phyloP scores from a whole-genome alignment of 2,329 filamentous ascomycete species.

The Chaetothyriales sp. region DNA sequence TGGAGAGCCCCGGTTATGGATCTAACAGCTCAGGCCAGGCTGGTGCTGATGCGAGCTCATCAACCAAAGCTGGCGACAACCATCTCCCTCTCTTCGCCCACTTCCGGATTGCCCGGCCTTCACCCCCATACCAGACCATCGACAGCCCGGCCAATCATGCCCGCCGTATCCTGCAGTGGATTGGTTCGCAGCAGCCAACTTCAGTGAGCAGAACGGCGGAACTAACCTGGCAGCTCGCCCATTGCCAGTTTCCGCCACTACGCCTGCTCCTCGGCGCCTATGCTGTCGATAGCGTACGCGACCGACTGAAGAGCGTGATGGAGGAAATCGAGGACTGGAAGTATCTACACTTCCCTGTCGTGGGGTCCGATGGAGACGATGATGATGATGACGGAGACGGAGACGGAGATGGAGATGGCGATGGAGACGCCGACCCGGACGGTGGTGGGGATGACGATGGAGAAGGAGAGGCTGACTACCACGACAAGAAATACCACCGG shows the following conservation, averaged over 20 bases:
- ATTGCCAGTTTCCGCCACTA: slow-evolving; percentile 86
- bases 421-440: slow-evolving; percentile 6
- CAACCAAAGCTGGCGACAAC: slow-evolving; percentile 9
- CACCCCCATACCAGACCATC: slow-evolving; percentile 61
- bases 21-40: not conserved
- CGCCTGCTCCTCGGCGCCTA: slow-evolving; percentile 79
- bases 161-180: slow-evolving; percentile 82
- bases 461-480: not conserved
- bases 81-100: slow-evolving; percentile 69
- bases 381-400: slow-evolving; percentile 11
- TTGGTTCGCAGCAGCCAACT: slow-evolving; percentile 80
- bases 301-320: slow-evolving; percentile 75
- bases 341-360: slow-evolving; percentile 53
- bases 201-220: slow-evolving; percentile 87
- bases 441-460: slow-evolving; percentile 3
- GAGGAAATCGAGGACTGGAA: slow-evolving; percentile 95
- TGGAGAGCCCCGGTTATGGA: not conserved
- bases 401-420: slow-evolving; percentile 3
- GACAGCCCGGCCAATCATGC: slow-evolving; percentile 79
- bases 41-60: not conserved
- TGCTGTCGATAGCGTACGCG: slow-evolving; percentile 87
- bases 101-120: slow-evolving; percentile 76
- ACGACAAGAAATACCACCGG: not conserved
- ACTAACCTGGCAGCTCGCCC: slow-evolving; percentile 83
- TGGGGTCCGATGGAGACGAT: slow-evolving; percentile 12